A percentile compares a stretch with the other conserved stretches of the same genome.
These are phyloP conservation scores for Erythrobasidium hasegawianum DNA, from an alignment of 1,284 basidiomycete species.

Conservation along the genomic window DNA sequence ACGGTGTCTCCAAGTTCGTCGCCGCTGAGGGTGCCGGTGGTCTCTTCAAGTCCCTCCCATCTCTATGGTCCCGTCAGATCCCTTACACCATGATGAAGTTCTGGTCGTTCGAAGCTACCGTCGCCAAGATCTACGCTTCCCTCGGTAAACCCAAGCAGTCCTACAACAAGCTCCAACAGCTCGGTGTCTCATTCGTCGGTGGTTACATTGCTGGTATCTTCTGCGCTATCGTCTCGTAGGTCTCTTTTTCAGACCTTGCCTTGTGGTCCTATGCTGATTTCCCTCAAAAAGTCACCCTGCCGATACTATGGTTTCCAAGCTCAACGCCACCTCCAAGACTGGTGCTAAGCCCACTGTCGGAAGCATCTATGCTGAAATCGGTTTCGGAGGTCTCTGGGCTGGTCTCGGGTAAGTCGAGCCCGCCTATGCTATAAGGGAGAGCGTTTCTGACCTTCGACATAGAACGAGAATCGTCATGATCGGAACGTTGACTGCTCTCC, in stretches of 20 bases:
- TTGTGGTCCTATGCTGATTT: constrained; percentile 41
- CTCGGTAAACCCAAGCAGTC: constrained; percentile 44
- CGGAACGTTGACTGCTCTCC: constrained; percentile 47
- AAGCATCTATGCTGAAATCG: constrained; percentile 46
- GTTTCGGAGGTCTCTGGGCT: constrained; percentile 47
- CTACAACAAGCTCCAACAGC: constrained; percentile 49
- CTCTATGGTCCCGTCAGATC: constrained; percentile 48
- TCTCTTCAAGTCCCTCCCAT: constrained; percentile 47
- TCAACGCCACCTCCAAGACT: constrained; percentile 46
- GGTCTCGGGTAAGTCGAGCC: constrained; percentile 38
- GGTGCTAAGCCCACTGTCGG: constrained; percentile 46
- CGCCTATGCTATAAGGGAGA: neutral
- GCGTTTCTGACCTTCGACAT: neutral
- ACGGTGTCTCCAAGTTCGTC: constrained; percentile 44
- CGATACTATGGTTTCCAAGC: constrained; percentile 47
- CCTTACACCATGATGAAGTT: constrained; percentile 48
- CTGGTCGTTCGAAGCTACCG: constrained; percentile 48
- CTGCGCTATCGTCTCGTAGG: constrained; percentile 37
- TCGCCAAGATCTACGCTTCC: constrained; percentile 41
- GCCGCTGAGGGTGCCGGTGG: constrained; percentile 46
- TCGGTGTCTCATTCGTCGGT: constrained; percentile 40
- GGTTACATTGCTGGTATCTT: constrained; percentile 49
- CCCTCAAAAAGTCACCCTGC: constrained; percentile 45
- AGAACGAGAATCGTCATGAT: constrained; percentile 37
- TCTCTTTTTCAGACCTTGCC: neutral